A percentile compares a stretch with the other conserved stretches of the same genome.
phyloP scores from a whole-genome alignment of 192 early-diverging fungal genomes.

The Coemansia sp. region DNA sequence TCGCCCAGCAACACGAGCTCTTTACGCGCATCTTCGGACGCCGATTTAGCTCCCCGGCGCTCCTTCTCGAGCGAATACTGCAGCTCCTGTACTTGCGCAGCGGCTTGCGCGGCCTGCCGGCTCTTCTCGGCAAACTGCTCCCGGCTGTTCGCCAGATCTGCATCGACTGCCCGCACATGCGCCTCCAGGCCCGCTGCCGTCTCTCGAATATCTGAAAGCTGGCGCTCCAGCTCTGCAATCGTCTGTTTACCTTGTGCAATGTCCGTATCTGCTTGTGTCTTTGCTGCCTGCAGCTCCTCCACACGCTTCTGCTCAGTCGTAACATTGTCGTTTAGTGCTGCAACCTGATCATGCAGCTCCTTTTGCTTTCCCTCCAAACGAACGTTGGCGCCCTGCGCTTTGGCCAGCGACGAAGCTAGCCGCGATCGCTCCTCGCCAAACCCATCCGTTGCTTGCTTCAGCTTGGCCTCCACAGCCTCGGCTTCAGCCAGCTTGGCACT shows the following conservation, averaged over 20 bases:
- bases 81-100: slow-evolving; percentile 41
- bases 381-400: slow-evolving; percentile 26
- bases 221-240: slow-evolving; percentile 12
- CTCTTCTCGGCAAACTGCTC: slow-evolving; percentile 54
- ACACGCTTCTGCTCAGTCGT: neutral
- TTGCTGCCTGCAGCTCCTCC: neutral
- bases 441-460: neutral
- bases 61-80: slow-evolving; percentile 48
- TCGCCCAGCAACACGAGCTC: slow-evolving; percentile 21
- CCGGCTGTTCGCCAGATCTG: slow-evolving; percentile 49
- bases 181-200: slow-evolving; percentile 22
- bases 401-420: slow-evolving; percentile 37
- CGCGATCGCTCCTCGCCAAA: slow-evolving; percentile 22
- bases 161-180: slow-evolving; percentile 45
- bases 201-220: slow-evolving; percentile 21
- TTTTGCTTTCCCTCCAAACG: slow-evolving; percentile 27
- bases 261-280: slow-evolving; percentile 4
- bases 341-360: slow-evolving; percentile 23
- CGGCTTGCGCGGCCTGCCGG: slow-evolving; percentile 31
- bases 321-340: neutral
- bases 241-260: slow-evolving; percentile 7
- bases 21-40: slow-evolving; percentile 18
- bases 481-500: neutral
- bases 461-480: neutral
- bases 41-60: slow-evolving; percentile 15